Evolutionary conservation across 768 basidiomycete genomes (phyloP), one percentile per base, ranked within the genome.

Genomic region (Mycena epipterygia): DNA sequence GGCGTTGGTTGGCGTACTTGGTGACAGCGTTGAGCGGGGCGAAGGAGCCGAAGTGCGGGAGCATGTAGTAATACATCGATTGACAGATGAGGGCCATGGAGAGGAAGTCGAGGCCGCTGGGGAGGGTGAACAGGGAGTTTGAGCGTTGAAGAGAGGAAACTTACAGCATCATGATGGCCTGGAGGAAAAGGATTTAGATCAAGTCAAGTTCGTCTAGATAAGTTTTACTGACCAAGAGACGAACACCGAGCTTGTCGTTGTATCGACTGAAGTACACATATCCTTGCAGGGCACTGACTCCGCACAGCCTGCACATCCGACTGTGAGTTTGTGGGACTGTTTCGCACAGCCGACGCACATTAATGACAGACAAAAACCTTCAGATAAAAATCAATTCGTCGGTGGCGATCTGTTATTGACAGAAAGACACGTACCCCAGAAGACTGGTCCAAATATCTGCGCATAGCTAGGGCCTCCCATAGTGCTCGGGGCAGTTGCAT

Each of bases 51-150:
- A 82, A 87, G 67, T 84, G 78, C 0, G 85, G 86, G 8, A 87
- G 79, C 61, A 86, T 74, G 66, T 87, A 87, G 69, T 84, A 83
- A 71, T 84, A 85, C 30, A 87, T 76, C 3, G 84, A 84, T 70
- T 86, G 83, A 1, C 83, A 84, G 13, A 84, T 80, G 16, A 87
- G 76, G 27, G 75, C 75, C 1, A 84, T 83, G 1, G 84, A 85
- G 0, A 76, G 63, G 9, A 86, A 51, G 52, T 87, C 85, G 27
- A 86, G 74, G 30, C 79, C 46, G 32, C 75, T 80, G 41, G 6
- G n/a, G n/a, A 1, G 49, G 23, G 42, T 42, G 12, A 13, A 41
- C 3, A 30, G 35, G 51, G 56, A 46, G 25, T 14, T 5, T 12
- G 4, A n/a, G 30, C n/a, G 5, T 37, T 32, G 5, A 8, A 23